phyloP scores from a whole-genome alignment of 345 rosid genomes.

The Pistacia atlantica region DNA sequence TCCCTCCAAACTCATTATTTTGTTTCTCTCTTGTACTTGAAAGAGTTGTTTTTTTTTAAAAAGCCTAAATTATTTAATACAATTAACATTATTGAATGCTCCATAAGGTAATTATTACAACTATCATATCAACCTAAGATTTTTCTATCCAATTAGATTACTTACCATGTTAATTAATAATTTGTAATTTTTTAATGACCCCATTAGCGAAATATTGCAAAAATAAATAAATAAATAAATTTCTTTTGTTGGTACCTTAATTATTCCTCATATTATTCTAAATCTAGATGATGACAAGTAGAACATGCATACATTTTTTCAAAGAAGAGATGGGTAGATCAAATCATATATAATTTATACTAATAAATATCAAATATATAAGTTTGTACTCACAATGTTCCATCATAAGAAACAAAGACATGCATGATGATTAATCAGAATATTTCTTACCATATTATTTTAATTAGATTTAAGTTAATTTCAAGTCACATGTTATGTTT shows the following conservation, averaged over 20 bases:
- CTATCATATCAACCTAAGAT: background rate
- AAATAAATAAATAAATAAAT: background rate
- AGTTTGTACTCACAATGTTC: background rate
- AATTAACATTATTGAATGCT: background rate
- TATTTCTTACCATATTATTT: constrained; percentile 8
- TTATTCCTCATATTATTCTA: background rate
- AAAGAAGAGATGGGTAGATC: background rate
- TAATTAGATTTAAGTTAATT: too few relatives aligned
- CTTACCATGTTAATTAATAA: background rate
- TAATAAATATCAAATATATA: background rate
- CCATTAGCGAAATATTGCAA: background rate
- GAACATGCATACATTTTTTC: background rate
- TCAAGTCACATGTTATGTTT: too few relatives aligned
- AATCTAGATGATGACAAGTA: background rate
- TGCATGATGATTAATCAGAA: background rate
- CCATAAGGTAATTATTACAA: background rate
- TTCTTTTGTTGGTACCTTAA: background rate
- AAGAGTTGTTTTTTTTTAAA: background rate
- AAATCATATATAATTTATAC: background rate
- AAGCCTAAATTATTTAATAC: constrained; percentile 2
- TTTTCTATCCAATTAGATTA: background rate
- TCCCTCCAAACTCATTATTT: constrained; percentile 13
- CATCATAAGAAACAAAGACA: constrained; percentile 3
- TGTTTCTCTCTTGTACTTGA: background rate
- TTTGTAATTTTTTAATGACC: background rate